A percentile compares a stretch with the other conserved stretches of the same genome.
phyloP scores from a whole-genome alignment of 345 rosid genomes.

The Angophora floribunda region DNA sequence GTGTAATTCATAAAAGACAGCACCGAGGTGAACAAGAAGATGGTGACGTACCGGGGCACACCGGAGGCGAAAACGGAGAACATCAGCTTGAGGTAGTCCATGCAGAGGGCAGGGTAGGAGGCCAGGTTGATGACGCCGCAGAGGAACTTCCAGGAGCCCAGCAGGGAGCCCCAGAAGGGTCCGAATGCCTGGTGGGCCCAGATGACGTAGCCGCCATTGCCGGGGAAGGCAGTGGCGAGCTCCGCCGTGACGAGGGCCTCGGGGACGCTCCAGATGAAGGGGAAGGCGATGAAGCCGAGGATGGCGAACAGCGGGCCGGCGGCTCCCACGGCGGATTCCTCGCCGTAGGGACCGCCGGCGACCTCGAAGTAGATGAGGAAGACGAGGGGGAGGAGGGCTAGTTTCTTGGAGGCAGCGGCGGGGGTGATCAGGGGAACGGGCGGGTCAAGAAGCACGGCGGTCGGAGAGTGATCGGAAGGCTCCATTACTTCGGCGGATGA shows the following conservation, averaged over 20 bases:
- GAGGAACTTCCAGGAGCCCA: slow-evolving; percentile 55
- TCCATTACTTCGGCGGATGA: not conserved
- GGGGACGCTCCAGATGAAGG: slow-evolving; percentile 64
- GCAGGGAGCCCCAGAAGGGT: slow-evolving; percentile 43
- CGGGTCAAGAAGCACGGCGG: not conserved
- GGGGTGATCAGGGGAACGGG: not conserved
- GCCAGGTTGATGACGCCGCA: slow-evolving; percentile 52
- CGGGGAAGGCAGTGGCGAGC: slow-evolving; percentile 62
- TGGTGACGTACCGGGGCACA: slow-evolving; percentile 21
- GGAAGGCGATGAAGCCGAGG: slow-evolving; percentile 54
- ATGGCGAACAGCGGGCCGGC: slow-evolving; percentile 51
- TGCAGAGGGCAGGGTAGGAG: slow-evolving; percentile 37
- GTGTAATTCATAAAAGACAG: slow-evolving; percentile 43
- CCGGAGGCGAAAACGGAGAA: slow-evolving; percentile 25
- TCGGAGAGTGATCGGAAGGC: not conserved
- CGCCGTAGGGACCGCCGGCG: slow-evolving; percentile 61
- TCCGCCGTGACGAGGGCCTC: slow-evolving; percentile 76
- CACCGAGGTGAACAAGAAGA: slow-evolving; percentile 16
- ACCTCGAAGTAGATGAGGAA: slow-evolving; percentile 67
- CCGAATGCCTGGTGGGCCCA: slow-evolving; percentile 59
- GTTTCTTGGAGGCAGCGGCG: slow-evolving; percentile 16
- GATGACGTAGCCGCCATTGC: slow-evolving; percentile 60
- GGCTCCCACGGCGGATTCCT: slow-evolving; percentile 48
- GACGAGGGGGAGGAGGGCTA: slow-evolving; percentile 46
- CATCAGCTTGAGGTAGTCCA: slow-evolving; percentile 33